A percentile compares a stretch with the other conserved stretches of the same genome.
These are phyloP conservation scores for Microsporum audouinii DNA, from an alignment of 2,329 filamentous ascomycete genomes.

Conservation along the genomic window DNA sequence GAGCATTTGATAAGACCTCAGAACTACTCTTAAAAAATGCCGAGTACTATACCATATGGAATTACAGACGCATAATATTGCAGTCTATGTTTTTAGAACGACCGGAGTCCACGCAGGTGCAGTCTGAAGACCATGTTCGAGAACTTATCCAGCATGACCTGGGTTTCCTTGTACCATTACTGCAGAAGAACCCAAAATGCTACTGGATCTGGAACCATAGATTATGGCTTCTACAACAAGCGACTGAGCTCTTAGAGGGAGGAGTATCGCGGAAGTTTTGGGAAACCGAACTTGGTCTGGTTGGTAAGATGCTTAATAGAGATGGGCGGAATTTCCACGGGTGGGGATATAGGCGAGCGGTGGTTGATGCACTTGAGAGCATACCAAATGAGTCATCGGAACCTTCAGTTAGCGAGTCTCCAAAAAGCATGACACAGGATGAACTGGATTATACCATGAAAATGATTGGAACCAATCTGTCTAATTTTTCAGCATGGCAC, in stretches of 20 bases:
- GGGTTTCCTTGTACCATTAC: slow-evolving; percentile 67
- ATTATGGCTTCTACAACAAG: slow-evolving; percentile 67
- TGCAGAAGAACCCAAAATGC: slow-evolving; percentile 84
- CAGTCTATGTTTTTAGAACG: slow-evolving; percentile 44
- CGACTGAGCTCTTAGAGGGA: slow-evolving; percentile 51
- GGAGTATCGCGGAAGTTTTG: slow-evolving; percentile 55
- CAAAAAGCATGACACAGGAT: slow-evolving; percentile 56
- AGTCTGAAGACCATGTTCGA: slow-evolving; percentile 34
- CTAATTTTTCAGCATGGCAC: slow-evolving; percentile 97
- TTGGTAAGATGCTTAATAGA: slow-evolving; percentile 73
- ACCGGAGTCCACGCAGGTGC: slow-evolving; percentile 4
- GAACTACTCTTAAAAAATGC: slow-evolving; percentile 36
- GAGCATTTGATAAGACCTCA: slow-evolving; percentile 34
- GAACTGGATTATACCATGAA: slow-evolving; percentile 86
- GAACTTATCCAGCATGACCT: slow-evolving; percentile 62
- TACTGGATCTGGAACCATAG: slow-evolving; percentile 99
- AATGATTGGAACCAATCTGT: slow-evolving; percentile 75
- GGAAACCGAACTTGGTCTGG: slow-evolving; percentile 71
- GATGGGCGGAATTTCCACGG: slow-evolving; percentile 93
- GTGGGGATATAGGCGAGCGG: slow-evolving; percentile 77
- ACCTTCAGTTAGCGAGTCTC: slow-evolving; percentile 16
- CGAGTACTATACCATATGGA: slow-evolving; percentile 41
- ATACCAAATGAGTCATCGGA: slow-evolving; percentile 22
- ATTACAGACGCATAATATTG: slow-evolving; percentile 55
- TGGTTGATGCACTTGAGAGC: slow-evolving; percentile 63